Evolutionary conservation across 2,329 filamentous ascomycete species (phyloP), one percentile per base, ranked within the genome.

Genomic region (Cladosporium cucumerinum): DNA sequence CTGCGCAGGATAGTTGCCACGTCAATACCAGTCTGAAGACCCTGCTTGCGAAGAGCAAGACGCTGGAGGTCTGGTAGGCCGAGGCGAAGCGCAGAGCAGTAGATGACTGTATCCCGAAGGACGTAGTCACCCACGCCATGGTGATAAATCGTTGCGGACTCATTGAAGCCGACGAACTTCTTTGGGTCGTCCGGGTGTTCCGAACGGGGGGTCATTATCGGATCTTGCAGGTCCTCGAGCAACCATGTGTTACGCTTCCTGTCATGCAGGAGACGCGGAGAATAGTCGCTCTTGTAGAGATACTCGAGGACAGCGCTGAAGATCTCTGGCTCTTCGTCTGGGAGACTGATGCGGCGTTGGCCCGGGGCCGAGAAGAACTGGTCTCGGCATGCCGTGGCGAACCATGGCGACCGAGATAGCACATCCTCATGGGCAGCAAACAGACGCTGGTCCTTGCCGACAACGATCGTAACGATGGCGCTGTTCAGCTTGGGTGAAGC

Each of bases 391-490:
- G 71, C 71, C 66, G 73, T 71, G 66, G 73, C 74, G 79, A 97
- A 96, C 80, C 91, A 96, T 70, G 92, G 89, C 77, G 92, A 94
- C 79, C 91, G 87, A 75, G 86, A 87, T 70, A 97, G 87, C 74
- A 97, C 89, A 80, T 97, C 91, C 84, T 97, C 92, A 80, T 97
- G 93, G 75, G 93, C 93, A 73, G 93, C 93, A 84, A 97, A 97
- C 78, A 97, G 85, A 74, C 93, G 90, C 77, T 90, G 89, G 75
- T 97, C 93, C 72, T 82, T 82, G 72, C 93, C 93, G 75, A 97
- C 88, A 71, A 90, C 88, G 72, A 97, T 83, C 66, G 93, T 96
- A 79, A 96, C 85, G 79, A 97, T 96, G 75, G 93, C 90, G 70
- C 84, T 85, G 72, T 85, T 85, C 73, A 87, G 81, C 72, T 75